Evolutionary conservation across 2,329 filamentous ascomycete genomes (phyloP).

Genomic region (Fusarium lyarnte): DNA sequence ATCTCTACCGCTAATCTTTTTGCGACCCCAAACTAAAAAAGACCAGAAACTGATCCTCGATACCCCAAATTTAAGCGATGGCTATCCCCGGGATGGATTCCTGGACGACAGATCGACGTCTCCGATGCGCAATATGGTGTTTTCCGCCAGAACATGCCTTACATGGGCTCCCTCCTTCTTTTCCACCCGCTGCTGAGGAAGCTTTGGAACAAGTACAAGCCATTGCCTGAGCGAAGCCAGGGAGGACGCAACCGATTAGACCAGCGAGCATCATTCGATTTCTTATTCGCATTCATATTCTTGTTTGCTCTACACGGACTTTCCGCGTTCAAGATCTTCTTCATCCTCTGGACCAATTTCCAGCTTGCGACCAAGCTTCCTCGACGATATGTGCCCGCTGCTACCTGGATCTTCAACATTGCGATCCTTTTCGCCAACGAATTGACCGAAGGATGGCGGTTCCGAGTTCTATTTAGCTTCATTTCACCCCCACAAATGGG

Average conservation of each 20-base stretch:
- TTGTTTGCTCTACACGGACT: slow-evolving; percentile 84
- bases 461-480: slow-evolving; percentile 68
- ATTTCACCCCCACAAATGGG: slow-evolving; percentile 52
- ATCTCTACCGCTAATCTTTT: slow-evolving; percentile 37
- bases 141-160: slow-evolving; percentile 88
- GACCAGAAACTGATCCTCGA: slow-evolving; percentile 78
- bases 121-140: slow-evolving; percentile 88
- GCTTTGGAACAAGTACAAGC: slow-evolving; percentile 70
- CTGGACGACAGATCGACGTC: slow-evolving; percentile 89
- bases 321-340: slow-evolving; percentile 82
- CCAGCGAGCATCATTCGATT: slow-evolving; percentile 83
- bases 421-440: slow-evolving; percentile 90
- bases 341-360: slow-evolving; percentile 85
- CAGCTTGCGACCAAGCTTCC: slow-evolving; percentile 78
- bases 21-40: slow-evolving; percentile 20
- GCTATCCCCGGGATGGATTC: slow-evolving; percentile 88
- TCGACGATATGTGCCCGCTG: slow-evolving; percentile 73
- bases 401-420: slow-evolving; percentile 92
- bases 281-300: slow-evolving; percentile 81
- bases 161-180: slow-evolving; percentile 76
- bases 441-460: slow-evolving; percentile 78
- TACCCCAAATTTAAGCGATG: slow-evolving; percentile 78
- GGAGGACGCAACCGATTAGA: slow-evolving; percentile 67
- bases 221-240: slow-evolving; percentile 47
- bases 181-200: slow-evolving; percentile 83